phyloP scores from a whole-genome alignment of 805 yeast genomes.

The Alloascoidea hylecoeti region DNA sequence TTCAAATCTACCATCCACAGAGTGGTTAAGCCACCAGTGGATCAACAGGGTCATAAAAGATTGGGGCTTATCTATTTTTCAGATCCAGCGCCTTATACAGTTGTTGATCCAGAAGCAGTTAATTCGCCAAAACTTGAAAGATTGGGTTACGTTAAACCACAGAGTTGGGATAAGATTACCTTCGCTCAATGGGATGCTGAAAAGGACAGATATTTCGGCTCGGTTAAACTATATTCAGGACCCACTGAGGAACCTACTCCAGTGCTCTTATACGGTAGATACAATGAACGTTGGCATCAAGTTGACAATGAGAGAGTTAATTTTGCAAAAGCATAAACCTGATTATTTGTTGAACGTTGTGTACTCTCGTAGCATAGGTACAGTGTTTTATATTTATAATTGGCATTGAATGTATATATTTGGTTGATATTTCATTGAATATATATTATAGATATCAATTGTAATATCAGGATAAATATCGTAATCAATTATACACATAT shows the following conservation, averaged over 20 bases:
- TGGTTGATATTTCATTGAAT: no score
- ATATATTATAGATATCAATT: no score
- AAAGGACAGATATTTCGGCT: slow-evolving; percentile 30
- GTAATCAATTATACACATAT: no score
- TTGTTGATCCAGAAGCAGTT: slow-evolving; percentile 26
- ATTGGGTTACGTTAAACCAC: slow-evolving; percentile 17
- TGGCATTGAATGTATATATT: no score
- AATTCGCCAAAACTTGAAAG: slow-evolving; percentile 21
- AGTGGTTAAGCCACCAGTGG: slow-evolving; percentile 30
- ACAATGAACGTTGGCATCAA: slow-evolving; percentile 30
- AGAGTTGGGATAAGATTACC: slow-evolving; percentile 22
- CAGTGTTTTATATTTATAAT: no score
- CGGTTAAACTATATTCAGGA: slow-evolving; percentile 19
- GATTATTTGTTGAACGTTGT: no score
- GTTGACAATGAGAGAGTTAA: no score
- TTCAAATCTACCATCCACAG: slow-evolving; percentile 32
- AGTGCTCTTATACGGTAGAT: slow-evolving; percentile 22
- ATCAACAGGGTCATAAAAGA: slow-evolving; percentile 22
- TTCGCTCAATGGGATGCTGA: slow-evolving; percentile 30
- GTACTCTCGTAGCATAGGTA: no score
- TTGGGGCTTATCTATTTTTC: slow-evolving; percentile 28
- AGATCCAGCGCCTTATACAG: slow-evolving; percentile 21
- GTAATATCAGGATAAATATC: no score
- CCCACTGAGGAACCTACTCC: slow-evolving; percentile 22
- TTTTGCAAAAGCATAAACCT: no score